Percentiles rank a stretch among this genome's conserved stretches.
These are phyloP conservation scores for Xylaria sp. DNA, from an alignment of 495 filamentous ascomycete genomes.

Conservation along the genomic window DNA sequence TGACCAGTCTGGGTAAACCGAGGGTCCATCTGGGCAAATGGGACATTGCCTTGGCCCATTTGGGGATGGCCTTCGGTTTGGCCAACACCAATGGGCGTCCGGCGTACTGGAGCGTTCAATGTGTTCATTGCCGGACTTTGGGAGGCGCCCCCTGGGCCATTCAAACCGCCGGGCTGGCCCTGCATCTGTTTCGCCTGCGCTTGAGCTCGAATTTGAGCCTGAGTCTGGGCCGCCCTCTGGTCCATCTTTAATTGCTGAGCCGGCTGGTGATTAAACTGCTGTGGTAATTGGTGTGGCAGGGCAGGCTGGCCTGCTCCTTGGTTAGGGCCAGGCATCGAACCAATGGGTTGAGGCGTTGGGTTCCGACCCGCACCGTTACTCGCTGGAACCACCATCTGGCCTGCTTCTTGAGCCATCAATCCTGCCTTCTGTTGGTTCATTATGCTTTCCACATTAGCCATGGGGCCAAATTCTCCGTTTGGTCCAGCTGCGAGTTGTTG, in stretches of 20 bases:
- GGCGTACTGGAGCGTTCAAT: constrained; percentile 55
- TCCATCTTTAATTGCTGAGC: constrained; percentile 51
- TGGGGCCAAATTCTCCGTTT: constrained; percentile 47
- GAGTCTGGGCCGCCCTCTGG: constrained; percentile 43
- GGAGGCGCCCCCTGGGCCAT: constrained; percentile 50
- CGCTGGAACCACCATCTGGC: constrained; percentile 59
- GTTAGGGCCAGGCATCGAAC: constrained; percentile 45
- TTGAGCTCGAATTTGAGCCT: constrained; percentile 48
- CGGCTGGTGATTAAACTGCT: constrained; percentile 48
- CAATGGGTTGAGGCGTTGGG: constrained; percentile 49
- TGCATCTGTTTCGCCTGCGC: constrained; percentile 53
- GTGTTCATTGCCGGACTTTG: constrained; percentile 61
- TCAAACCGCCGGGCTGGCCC: constrained; percentile 55
- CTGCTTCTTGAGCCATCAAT: constrained; percentile 54
- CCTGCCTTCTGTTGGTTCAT: constrained; percentile 56
- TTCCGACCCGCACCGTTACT: constrained; percentile 54
- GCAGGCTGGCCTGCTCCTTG: constrained; percentile 44
- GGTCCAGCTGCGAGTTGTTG: constrained; percentile 42
- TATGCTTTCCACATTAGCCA: constrained; percentile 56
- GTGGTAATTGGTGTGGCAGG: constrained; percentile 46
- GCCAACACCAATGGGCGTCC: constrained; percentile 51
- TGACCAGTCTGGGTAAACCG: constrained; percentile 53
- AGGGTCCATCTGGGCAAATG: constrained; percentile 49
- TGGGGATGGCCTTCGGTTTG: constrained; percentile 40
- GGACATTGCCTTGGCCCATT: constrained; percentile 44